Conservation (phyloP, 306 rosid species). For the Nissolia schottii region DNA sequence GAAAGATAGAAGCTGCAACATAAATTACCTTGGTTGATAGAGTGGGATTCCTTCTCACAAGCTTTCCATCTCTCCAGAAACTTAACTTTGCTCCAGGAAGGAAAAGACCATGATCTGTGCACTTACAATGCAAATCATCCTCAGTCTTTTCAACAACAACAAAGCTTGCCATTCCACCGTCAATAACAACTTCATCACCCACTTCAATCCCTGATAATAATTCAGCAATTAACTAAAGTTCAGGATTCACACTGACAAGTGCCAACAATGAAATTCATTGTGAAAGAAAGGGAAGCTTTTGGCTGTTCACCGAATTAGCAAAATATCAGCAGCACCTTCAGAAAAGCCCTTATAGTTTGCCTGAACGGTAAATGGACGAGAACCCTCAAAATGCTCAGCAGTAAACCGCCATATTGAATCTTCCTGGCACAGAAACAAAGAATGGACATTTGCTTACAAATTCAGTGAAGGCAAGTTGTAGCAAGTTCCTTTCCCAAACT, state of each 20-base stretch:
- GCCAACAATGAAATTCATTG: neutral
- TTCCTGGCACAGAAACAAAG: slow-evolving; percentile 46
- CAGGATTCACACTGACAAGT: neutral
- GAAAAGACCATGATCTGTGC: slow-evolving; percentile 81
- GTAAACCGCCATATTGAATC: slow-evolving; percentile 75
- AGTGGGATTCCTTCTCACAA: slow-evolving; percentile 69
- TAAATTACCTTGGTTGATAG: slow-evolving; percentile 60
- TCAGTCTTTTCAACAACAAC: slow-evolving; percentile 63
- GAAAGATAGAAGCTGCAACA: neutral
- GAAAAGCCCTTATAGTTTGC: slow-evolving; percentile 72
- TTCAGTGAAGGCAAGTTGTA: neutral
- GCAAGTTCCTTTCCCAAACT: neutral
- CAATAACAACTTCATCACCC: slow-evolving; percentile 80
- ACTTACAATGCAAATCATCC: slow-evolving; percentile 61
- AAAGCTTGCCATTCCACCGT: slow-evolving; percentile 89
- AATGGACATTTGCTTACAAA: neutral
- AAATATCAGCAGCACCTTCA: slow-evolving; percentile 47
- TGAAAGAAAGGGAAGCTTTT: neutral
- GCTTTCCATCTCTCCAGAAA: slow-evolving; percentile 86
- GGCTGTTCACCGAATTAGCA: neutral
- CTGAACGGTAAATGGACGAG: slow-evolving; percentile 70
- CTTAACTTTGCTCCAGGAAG: slow-evolving; percentile 82
- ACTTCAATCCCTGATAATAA: slow-evolving; percentile 59
- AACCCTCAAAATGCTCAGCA: slow-evolving; percentile 57
- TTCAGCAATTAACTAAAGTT: slow-evolving; percentile 8